These are phyloP conservation scores for Amanita jacksonii DNA, from an alignment of 768 basidiomycete genomes.

Conservation along the genomic window DNA sequence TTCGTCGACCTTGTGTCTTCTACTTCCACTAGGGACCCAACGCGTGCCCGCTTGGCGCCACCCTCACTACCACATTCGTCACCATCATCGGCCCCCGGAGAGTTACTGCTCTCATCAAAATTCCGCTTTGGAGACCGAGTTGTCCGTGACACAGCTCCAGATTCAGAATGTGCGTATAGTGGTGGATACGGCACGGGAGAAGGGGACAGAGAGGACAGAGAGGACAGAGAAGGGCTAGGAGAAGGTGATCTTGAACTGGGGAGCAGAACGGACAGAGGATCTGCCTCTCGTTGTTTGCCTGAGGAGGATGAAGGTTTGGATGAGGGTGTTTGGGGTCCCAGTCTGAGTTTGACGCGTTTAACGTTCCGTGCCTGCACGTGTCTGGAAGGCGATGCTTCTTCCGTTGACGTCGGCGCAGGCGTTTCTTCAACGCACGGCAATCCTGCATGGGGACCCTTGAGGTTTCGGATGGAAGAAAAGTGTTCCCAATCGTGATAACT, in stretches of 20 bases:
- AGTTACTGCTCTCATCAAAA: slow-evolving; percentile 6
- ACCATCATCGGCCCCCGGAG: slow-evolving; percentile 1
- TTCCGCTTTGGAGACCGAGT: slow-evolving; percentile 8
- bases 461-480: slow-evolving; percentile 86
- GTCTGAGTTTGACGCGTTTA: slow-evolving; percentile 24
- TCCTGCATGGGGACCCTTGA: slow-evolving; percentile 75
- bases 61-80: slow-evolving; percentile 8
- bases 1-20: not conserved
- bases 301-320: slow-evolving; percentile 6
- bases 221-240: slow-evolving; percentile 8
- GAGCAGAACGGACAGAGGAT: slow-evolving; percentile 7
- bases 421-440: slow-evolving; percentile 55
- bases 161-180: slow-evolving; percentile 1
- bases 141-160: not conserved
- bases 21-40: not conserved
- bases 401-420: slow-evolving; percentile 22
- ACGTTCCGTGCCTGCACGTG: slow-evolving; percentile 13
- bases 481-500: slow-evolving; percentile 95
- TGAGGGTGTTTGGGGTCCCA: slow-evolving; percentile 17
- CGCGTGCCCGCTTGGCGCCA: slow-evolving; percentile 5
- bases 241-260: slow-evolving; percentile 12
- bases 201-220: slow-evolving; percentile 9
- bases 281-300: slow-evolving; percentile 1
- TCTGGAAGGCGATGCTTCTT: slow-evolving; percentile 15
- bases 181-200: slow-evolving; percentile 8